Evolutionary conservation across 139 green algal species (phyloP), one percentile per base, ranked within the genome.

Genomic region (Chlamydomonas sp.): DNA sequence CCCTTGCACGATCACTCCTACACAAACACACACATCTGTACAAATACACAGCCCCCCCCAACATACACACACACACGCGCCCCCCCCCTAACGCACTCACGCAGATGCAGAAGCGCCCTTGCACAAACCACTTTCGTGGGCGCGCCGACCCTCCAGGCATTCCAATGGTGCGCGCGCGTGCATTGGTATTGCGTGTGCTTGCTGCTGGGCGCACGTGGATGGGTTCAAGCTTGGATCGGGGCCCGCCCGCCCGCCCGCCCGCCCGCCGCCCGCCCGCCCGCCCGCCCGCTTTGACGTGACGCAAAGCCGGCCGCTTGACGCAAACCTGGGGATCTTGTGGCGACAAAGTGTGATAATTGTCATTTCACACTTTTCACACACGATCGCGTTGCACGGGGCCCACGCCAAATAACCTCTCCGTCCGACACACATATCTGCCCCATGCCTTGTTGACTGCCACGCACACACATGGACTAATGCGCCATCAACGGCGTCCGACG

Each of bases 51-150:
- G n/a, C n/a, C n/a, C n/a, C n/a, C n/a, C n/a, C n/a, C n/a, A n/a
- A n/a, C n/a, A n/a, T n/a, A n/a, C n/a, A n/a, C n/a, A n/a, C n/a
- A n/a, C n/a, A n/a, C n/a, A n/a, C n/a, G n/a, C n/a, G n/a, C n/a
- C n/a, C n/a, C n/a, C n/a, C n/a, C n/a, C n/a, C n/a, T n/a, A n/a
- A n/a, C n/a, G n/a, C n/a, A n/a, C n/a, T n/a, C n/a, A n/a, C n/a
- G n/a, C n/a, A 49, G 8, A 10, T n/a, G 8, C 60, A 68, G 60
- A 49, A 43, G 24, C 31, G 60, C 5, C 60, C 60, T 10, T 68
- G 60, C 60, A 68, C 8, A 28, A 43, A 48, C 60, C 31, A 30
- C 6, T n/a, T 20, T 10, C 60, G 60, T 16, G 60, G 60, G 8
- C 60, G 31, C 22, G 16, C 39, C 5, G 31, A 68, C 34, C 10